A percentile compares a stretch with the other conserved stretches of the same genome.
phyloP scores from a whole-genome alignment of 169 alveolate species.

The Eimeria tenella region DNA sequence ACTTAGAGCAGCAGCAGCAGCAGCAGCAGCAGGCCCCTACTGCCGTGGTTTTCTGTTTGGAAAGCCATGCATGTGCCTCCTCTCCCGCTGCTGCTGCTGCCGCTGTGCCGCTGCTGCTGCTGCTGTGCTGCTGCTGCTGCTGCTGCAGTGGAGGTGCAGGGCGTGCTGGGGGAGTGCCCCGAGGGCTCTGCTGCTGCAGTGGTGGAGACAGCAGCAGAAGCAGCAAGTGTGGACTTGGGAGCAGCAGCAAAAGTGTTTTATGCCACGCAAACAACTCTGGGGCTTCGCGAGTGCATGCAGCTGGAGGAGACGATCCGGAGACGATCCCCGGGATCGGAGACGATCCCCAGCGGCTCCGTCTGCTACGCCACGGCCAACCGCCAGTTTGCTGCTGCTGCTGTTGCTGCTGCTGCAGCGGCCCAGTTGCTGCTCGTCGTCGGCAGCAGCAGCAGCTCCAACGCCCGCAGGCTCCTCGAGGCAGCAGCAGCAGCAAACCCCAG shows the following conservation, averaged over 20 bases:
- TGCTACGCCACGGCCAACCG: conserved; percentile 92
- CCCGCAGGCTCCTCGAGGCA: conserved; percentile 86
- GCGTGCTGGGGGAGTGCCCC: conserved; percentile 90
- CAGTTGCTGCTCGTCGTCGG: conserved; percentile 88
- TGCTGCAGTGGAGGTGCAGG: conserved; percentile 86
- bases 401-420: conserved; percentile 77
- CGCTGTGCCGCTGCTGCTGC: not conserved
- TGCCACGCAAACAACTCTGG: conserved; percentile 90
- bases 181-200: too few species aligned
- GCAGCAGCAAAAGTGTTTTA: conserved; percentile 83
- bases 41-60: conserved; percentile 40
- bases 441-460: conserved; percentile 87
- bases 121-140: conserved; percentile 25
- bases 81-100: not conserved
- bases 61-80: conserved; percentile 23
- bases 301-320: conserved; percentile 82
- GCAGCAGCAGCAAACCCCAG: conserved; percentile 82
- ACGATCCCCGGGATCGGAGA: conserved; percentile 85
- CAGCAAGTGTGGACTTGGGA: conserved; percentile 81
- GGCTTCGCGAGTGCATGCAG: conserved; percentile 88
- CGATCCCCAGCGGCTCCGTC: conserved; percentile 90
- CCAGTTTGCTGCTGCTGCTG: conserved; percentile 86
- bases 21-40: conserved; percentile 67
- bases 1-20: conserved; percentile 55
- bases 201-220: conserved; percentile 87